Base-by-base conservation (phyloP, 78 protist genomes). In the Dictyostelium citrinum region DNA sequence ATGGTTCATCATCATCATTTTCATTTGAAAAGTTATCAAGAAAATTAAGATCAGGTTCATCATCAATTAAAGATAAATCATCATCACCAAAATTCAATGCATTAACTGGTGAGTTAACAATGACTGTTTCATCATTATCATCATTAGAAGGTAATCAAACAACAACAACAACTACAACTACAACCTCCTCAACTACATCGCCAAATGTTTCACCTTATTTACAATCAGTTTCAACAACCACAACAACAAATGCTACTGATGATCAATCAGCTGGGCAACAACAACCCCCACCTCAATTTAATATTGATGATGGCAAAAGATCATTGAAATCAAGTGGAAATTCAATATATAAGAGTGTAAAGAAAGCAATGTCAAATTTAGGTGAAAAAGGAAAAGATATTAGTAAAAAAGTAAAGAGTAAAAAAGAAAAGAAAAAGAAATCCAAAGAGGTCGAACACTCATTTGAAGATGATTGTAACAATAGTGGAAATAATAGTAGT, bases 301-400 rank as follows among this genome's bases (percentile, higher is more conserved):
- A 74, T 74, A n/a, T 39, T 17, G 77, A 70, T 17, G 77, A 70
- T 33, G 77, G 77, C 33, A 70, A 70, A 17, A 39, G 68, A 49
- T 80, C 72, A 20, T 24, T 83, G 11, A 68, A 51, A 71, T 83
- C 93, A 35, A 78, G 85, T 78, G 93, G 93, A 5, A 27, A 49
- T n/a, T 70, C 27, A 12, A 49, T 88, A 5, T 88, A 88, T 72
- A 76, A 88, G 58, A 78, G 81, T 67, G 71, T 88, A 2, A 88
- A 88, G 33, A 88, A 88, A 72, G 93, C 82, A 43, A 77, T 77
- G 81, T 31, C 43, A 17, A 58, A 33, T 17, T 35, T 88, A 17
- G 92, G 61, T 39, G 79, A 86, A 60, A 86, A 86, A 20, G 72
- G 84, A 10, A 86, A 86, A 46, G 79, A 33, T 31, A 86, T 86